phyloP scores from a whole-genome alignment of 768 basidiomycete genomes.

The Gyrodon lividus region DNA sequence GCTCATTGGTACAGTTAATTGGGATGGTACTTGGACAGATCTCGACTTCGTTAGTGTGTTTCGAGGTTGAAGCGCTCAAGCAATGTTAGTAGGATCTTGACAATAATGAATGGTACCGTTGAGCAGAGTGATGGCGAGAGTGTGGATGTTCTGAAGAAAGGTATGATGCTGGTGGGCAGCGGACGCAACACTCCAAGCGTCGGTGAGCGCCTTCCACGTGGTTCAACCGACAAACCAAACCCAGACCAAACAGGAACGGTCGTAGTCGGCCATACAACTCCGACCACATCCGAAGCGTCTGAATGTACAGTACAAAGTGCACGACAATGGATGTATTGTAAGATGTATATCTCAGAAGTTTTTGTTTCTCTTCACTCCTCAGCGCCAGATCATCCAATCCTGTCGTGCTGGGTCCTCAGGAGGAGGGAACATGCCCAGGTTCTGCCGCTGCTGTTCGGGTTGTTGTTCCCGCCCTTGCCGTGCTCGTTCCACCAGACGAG shows the following conservation, averaged over 20 bases:
- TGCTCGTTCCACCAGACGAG: constrained; percentile 71
- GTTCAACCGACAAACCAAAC: constrained; percentile 12
- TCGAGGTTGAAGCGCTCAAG: neutral
- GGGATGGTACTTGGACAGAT: neutral
- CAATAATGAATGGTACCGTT: neutral
- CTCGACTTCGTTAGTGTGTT: neutral
- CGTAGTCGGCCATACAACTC: neutral
- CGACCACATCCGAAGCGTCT: neutral
- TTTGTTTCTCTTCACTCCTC: neutral
- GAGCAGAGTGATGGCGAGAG: neutral
- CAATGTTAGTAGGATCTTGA: neutral
- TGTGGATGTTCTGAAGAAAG: neutral
- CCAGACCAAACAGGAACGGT: constrained; percentile 23
- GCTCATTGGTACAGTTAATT: constrained; percentile 37
- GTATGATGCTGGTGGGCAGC: neutral
- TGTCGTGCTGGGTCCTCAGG: constrained; percentile 61
- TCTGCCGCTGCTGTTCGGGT: constrained; percentile 31
- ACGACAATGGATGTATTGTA: neutral
- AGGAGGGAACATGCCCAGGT: constrained; percentile 56
- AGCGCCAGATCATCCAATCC: constrained; percentile 61
- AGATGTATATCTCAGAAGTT: constrained; percentile 5
- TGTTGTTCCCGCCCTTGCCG: constrained; percentile 58
- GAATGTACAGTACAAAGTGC: neutral
- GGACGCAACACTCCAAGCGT: neutral
- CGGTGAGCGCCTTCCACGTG: neutral